Evolutionary conservation across 164 flowering plant genomes (phyloP).

Genomic region (Vitis riparia): DNA sequence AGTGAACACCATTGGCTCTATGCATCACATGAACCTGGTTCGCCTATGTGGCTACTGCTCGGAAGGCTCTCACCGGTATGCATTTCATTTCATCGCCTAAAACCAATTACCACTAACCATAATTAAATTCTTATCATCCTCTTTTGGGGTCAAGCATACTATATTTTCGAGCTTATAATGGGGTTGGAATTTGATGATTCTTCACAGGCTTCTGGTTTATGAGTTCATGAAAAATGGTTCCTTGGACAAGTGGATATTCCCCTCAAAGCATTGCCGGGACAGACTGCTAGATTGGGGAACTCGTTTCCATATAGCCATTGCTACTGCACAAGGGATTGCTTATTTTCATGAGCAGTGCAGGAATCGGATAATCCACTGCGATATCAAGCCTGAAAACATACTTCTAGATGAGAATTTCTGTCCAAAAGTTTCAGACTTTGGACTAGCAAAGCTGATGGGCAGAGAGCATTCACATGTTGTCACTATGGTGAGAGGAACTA

Average conservation of each 20-base stretch:
- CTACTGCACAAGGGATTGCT: conserved; percentile 91
- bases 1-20: conserved; percentile 89
- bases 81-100: not conserved
- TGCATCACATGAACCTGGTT: conserved; percentile 98
- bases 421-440: conserved; percentile 94
- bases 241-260: conserved; percentile 90
- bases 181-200: not conserved
- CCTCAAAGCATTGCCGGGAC: conserved; percentile 38
- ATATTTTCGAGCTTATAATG: not conserved
- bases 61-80: conserved; percentile 73
- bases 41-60: conserved; percentile 93
- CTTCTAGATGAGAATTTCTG: conserved; percentile 78
- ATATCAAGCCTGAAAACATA: conserved; percentile 96
- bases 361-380: conserved; percentile 86
- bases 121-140: too few relatives aligned
- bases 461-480: conserved; percentile 91
- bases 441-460: conserved; percentile 91
- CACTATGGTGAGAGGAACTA: conserved; percentile 89
- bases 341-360: conserved; percentile 95
- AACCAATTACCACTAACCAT: too few relatives aligned
- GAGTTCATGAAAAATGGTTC: conserved; percentile 94
- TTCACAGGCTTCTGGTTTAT: conserved; percentile 82
- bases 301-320: conserved; percentile 70
- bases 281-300: conserved; percentile 73
- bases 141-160: too few relatives aligned